Base-by-base conservation (phyloP, 169 alveolate species). In the Babesia divergens region DNA sequence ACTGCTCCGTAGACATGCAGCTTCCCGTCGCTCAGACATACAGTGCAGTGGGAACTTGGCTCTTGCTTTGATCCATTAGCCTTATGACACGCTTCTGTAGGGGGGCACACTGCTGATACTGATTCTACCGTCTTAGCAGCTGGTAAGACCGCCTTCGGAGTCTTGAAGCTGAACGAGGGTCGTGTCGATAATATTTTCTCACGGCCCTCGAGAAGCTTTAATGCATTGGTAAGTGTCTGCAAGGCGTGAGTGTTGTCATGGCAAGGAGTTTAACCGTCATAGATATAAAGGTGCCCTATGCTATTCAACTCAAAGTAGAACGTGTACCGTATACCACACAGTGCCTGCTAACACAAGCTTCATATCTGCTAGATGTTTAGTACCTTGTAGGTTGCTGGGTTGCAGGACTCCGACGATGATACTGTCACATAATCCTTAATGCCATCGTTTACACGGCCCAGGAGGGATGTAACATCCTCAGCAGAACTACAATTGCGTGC, bases 301-400 rank as follows among this genome's bases (percentile, higher is more conserved):
- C 20, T 11, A 40, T 11, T 40, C n/a, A n/a, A n/a, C n/a, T n/a
- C n/a, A n/a, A n/a, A n/a, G n/a, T n/a, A n/a, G n/a, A n/a, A n/a
- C n/a, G n/a, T n/a, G n/a, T n/a, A n/a, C n/a, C n/a, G n/a, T n/a
- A n/a, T n/a, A n/a, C n/a, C n/a, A n/a, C n/a, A n/a, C n/a, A n/a
- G n/a, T n/a, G n/a, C n/a, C n/a, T n/a, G n/a, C n/a, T n/a, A n/a
- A n/a, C n/a, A n/a, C n/a, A n/a, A n/a, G n/a, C n/a, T n/a, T n/a
- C n/a, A n/a, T n/a, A n/a, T n/a, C n/a, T n/a, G n/a, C n/a, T n/a
- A n/a, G n/a, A n/a, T n/a, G n/a, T n/a, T n/a, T n/a, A 43, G 43
- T 53, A 77, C 82, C 80, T 55, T 67, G 35, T 67, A 68, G 0
- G 67, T 42, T n/a, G 86, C 84, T 6, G 86, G 81, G 3, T 38